Evolutionary conservation across 345 rosid species (phyloP).

Genomic region (Gossypium australe): DNA sequence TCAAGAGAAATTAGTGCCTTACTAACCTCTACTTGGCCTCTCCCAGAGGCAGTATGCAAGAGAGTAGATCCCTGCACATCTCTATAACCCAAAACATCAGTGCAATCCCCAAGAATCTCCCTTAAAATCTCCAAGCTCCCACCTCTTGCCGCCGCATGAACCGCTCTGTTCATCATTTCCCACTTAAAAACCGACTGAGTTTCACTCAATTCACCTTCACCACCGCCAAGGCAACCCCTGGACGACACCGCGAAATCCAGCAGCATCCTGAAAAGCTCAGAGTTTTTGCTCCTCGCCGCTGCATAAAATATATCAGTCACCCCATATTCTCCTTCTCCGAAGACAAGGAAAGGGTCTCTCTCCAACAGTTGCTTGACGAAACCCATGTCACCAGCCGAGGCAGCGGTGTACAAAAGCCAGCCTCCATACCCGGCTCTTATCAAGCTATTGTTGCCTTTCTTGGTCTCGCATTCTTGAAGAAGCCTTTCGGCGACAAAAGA

Average conservation of each 20-base stretch:
- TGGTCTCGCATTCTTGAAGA: slow-evolving; percentile 49
- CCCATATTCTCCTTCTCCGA: slow-evolving; percentile 97
- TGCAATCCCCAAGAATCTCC: slow-evolving; percentile 34
- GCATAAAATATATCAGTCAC: slow-evolving; percentile 80
- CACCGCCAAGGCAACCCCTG: slow-evolving; percentile 32
- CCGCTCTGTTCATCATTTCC: slow-evolving; percentile 81
- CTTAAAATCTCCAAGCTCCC: slow-evolving; percentile 70
- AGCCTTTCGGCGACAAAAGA: slow-evolving; percentile 62
- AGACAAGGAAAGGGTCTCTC: slow-evolving; percentile 82
- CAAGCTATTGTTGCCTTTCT: slow-evolving; percentile 52
- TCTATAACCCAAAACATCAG: slow-evolving; percentile 38
- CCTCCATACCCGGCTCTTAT: slow-evolving; percentile 95
- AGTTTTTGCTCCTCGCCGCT: slow-evolving; percentile 68
- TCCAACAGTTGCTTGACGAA: slow-evolving; percentile 61
- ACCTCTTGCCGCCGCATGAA: slow-evolving; percentile 86
- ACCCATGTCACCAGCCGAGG: slow-evolving; percentile 77
- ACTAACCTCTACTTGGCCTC: slow-evolving; percentile 67
- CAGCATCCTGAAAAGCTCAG: slow-evolving; percentile 58
- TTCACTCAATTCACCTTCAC: slow-evolving; percentile 31
- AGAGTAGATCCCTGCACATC: slow-evolving; percentile 67
- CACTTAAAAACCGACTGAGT: slow-evolving; percentile 36
- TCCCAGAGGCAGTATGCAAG: slow-evolving; percentile 75
- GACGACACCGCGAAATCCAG: slow-evolving; percentile 38
- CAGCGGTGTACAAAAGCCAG: slow-evolving; percentile 92
- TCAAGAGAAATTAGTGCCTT: not conserved